Evolutionary conservation across 805 yeast genomes (phyloP), one percentile per base, ranked within the genome.

Genomic region (Zygosaccharomyces bailii): DNA sequence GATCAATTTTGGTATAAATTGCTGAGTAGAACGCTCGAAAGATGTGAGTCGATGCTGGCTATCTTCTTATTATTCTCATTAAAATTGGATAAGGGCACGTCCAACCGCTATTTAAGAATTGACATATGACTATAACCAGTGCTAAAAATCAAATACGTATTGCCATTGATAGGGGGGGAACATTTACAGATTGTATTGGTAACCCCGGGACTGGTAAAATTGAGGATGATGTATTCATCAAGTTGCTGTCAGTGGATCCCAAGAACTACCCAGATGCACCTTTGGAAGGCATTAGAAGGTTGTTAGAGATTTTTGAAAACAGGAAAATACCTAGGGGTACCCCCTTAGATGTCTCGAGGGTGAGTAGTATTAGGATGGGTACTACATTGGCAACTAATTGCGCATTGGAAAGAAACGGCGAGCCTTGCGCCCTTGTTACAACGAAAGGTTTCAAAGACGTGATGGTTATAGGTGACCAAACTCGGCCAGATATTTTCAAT

Each of bases 351-450:
- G 73, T 86, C 1, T 71, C 79, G 2, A 65, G 67, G 4, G 84
- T 88, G 32, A 80, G 78, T 43, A 75, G 82, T 31, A 78, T 89
- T 39, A 72, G 96, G 45, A 82, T 90, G 85, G 97, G 96, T 2
- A 89, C 96, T 3, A 89, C 96, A 0, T 93, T 89, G 5, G 97
- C 98, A 1, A 90, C 97, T 7, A 90, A 90, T 67, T 96, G 97
- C 1, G 73, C 93, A 23, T 72, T 90, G 46, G 97, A 91, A 59
- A 75, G 98, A 50, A 89, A 89, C 59, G 98, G 98, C 43, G 93
- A 89, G 44, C 69, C 80, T 21, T 89, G 93, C 54, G 93, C 93
- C 1, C 72, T 91, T 48, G 65, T 90, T 3, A 88, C 95, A 2
- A 86, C 97, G 8, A 84, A 81, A 55, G 98, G 97, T 0, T 90